A percentile compares a stretch with the other conserved stretches of the same genome.
These are phyloP conservation scores for Abelmoschus esculentus DNA, from an alignment of 345 rosid genomes.

Conservation along the genomic window DNA sequence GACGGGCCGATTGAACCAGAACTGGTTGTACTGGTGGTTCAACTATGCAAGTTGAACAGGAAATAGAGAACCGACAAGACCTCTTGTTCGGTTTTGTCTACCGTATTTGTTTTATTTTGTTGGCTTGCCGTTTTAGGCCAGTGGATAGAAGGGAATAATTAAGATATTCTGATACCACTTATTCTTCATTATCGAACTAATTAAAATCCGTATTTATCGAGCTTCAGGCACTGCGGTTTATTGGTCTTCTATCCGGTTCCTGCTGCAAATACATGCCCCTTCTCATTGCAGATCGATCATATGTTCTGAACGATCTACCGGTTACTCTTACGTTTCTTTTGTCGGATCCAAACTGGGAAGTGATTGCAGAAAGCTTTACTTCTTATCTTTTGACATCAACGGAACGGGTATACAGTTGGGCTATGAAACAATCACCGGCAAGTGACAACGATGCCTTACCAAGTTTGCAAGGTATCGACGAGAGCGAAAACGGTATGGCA, in stretches of 20 bases:
- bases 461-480: conserved; percentile 29
- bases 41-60: too few relatives aligned
- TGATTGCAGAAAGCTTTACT: conserved; percentile 40
- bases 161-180: background rate
- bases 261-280: conserved; percentile 88
- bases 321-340: conserved; percentile 62
- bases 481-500: conserved; percentile 32
- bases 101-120: background rate
- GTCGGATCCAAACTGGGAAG: conserved; percentile 50
- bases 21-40: background rate
- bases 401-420: conserved; percentile 56
- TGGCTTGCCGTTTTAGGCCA: conserved; percentile 3
- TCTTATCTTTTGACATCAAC: conserved; percentile 48
- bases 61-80: too few relatives aligned
- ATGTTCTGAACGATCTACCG: conserved; percentile 58
- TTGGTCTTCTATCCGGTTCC: conserved; percentile 72
- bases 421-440: conserved; percentile 4
- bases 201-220: conserved; percentile 2
- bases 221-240: conserved; percentile 53
- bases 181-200: background rate
- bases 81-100: background rate
- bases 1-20: background rate
- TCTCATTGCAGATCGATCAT: conserved; percentile 46
- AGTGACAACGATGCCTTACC: conserved; percentile 13
- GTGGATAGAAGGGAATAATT: background rate